Evolutionary conservation across 495 filamentous ascomycete species (phyloP).

Genomic region (Podospora pseudoanserina): DNA sequence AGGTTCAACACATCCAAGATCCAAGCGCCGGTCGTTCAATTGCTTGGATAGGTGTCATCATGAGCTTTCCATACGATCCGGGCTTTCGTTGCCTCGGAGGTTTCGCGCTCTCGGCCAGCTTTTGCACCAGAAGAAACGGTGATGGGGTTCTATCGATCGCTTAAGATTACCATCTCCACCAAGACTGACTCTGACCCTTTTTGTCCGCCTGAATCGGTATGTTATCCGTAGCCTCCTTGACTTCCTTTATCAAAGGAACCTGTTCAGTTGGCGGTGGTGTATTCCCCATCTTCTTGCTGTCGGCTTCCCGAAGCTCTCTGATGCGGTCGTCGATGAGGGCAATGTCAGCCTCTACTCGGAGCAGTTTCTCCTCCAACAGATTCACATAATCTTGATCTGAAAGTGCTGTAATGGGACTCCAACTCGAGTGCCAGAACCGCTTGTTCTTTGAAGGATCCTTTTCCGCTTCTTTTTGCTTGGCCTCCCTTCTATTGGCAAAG

Average conservation of each 20-base stretch:
- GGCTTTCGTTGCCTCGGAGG: neutral
- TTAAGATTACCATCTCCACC: conserved; percentile 9
- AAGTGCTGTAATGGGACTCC: conserved; percentile 74
- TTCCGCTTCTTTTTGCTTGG: conserved; percentile 1
- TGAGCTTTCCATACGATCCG: neutral
- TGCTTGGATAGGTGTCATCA: neutral
- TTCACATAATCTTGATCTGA: conserved; percentile 75
- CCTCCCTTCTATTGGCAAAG: conserved; percentile 20
- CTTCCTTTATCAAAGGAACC: too few relatives aligned
- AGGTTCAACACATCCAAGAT: neutral
- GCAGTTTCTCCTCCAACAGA: conserved; percentile 70
- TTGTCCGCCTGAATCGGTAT: neutral
- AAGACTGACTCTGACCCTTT: neutral
- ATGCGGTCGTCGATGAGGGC: conserved; percentile 84
- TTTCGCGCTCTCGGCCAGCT: neutral
- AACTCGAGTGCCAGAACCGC: conserved; percentile 56
- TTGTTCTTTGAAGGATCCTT: conserved; percentile 11
- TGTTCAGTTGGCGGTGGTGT: neutral
- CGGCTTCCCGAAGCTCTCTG: conserved; percentile 45
- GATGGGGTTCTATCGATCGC: conserved; percentile 1
- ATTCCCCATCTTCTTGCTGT: conserved; percentile 1
- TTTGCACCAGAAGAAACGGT: neutral
- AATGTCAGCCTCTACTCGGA: conserved; percentile 79
- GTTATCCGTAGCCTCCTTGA: neutral
- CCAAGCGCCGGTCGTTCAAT: neutral